These are phyloP conservation scores for Saccharomycopsis javanensis DNA, from an alignment of 805 yeast species.

Conservation along the genomic window DNA sequence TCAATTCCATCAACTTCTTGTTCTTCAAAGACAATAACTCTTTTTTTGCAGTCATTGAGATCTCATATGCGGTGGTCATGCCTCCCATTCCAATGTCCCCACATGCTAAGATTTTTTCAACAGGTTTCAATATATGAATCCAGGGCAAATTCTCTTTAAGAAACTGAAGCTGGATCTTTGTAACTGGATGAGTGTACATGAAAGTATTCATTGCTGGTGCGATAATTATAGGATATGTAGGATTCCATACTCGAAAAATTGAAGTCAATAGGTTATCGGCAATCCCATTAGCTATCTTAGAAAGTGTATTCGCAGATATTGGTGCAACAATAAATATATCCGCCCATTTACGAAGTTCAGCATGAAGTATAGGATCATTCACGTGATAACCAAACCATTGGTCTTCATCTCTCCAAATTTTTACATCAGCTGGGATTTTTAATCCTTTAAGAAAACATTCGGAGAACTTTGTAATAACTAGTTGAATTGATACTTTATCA, in stretches of 20 bases:
- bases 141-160: slow-evolving; percentile 65
- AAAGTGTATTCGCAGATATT: slow-evolving; percentile 67
- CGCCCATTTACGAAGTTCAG: slow-evolving; percentile 78
- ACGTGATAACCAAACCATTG: slow-evolving; percentile 53
- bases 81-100: slow-evolving; percentile 93
- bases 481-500: slow-evolving; percentile 67
- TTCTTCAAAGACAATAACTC: slow-evolving; percentile 27
- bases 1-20: slow-evolving; percentile 19
- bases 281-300: slow-evolving; percentile 66
- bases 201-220: slow-evolving; percentile 88
- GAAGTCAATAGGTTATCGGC: slow-evolving; percentile 70
- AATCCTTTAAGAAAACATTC: slow-evolving; percentile 57
- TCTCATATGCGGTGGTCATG: slow-evolving; percentile 81
- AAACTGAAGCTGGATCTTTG: slow-evolving; percentile 57
- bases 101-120: slow-evolving; percentile 68
- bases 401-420: slow-evolving; percentile 79
- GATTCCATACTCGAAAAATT: slow-evolving; percentile 71
- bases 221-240: slow-evolving; percentile 56
- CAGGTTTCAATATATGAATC: slow-evolving; percentile 66
- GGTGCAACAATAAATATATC: slow-evolving; percentile 72
- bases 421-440: slow-evolving; percentile 63
- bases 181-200: slow-evolving; percentile 70
- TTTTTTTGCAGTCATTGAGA: slow-evolving; percentile 48
- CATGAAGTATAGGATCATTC: slow-evolving; percentile 70
- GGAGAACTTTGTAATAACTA: slow-evolving; percentile 71